Base-by-base conservation (phyloP, 352 stramenopile genomes). In the Globisporangium cylindrosporum region DNA sequence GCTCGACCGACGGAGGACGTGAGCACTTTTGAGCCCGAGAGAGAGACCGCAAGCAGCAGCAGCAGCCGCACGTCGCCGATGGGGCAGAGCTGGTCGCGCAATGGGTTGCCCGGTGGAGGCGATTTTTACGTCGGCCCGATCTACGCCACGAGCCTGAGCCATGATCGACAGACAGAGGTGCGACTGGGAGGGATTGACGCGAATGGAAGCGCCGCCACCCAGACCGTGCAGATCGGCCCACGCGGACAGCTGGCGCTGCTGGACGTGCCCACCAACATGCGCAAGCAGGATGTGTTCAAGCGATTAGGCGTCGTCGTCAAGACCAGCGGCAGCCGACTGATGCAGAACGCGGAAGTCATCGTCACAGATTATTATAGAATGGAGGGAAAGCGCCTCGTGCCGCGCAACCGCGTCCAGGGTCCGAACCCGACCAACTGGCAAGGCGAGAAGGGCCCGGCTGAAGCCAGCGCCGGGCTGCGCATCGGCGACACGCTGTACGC, bases 141-240 rank as follows among this genome's bases (percentile, higher is more conserved):
- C 66, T 93, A 94, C 84, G 87, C 86, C 10, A 93, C 86, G 43
- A 92, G 83, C 51, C 73, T 95, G 53, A 95, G 88, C 63, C 85
- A 95, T 70, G 88, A 95, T 69, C 86, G 88, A 24, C 85, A 93
- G 74, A 95, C 88, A 12, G 86, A 95, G 25, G 86, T 95, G 9
- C 80, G 85, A 34, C 69, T 92, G n/a, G 83, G 76, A 53, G 83
- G 78, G 12, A 51, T 67, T 56, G 77, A 83, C 68, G 73, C 71
- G 7, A 68, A 68, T 36, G 69, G 70, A 41, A 62, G 70, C 51
- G 62, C 46, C 65, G 36, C 69, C 60, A 76, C 91, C 29, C 55
- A 65, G 53, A 93, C 80, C 24, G 79, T 88, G 54, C 84, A 91
- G 70, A 81, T 95, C 53, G 88, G 88, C 10, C 77, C 86, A 10